A percentile compares a stretch with the other conserved stretches of the same genome.
These are phyloP conservation scores for Alisma plantagoaquatica DNA, from an alignment of 106 monocot genomes.

Conservation along the genomic window DNA sequence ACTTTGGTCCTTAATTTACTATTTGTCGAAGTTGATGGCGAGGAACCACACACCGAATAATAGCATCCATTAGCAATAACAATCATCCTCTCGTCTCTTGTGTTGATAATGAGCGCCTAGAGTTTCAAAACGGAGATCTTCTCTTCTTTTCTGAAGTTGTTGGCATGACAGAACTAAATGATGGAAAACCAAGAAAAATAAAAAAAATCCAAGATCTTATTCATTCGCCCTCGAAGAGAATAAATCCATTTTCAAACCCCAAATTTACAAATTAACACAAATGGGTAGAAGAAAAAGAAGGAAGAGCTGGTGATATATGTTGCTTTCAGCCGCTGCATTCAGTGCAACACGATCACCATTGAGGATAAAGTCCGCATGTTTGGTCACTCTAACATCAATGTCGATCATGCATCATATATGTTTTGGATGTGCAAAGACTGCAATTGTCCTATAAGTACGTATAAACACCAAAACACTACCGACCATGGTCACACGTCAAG, in stretches of 20 bases:
- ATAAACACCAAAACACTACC: no score
- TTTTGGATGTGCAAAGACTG: no score
- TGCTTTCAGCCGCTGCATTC: no score
- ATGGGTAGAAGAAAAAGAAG: no score
- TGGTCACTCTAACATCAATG: no score
- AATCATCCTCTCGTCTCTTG: constrained; percentile 56
- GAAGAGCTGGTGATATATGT: no score
- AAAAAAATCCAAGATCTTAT: constrained; percentile 41
- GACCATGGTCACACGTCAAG: no score
- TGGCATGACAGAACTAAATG: constrained; percentile 78
- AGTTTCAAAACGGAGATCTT: constrained; percentile 61
- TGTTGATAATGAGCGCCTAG: constrained; percentile 80
- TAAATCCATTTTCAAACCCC: constrained; percentile 38
- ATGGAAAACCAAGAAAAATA: constrained; percentile 61
- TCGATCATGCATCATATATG: no score
- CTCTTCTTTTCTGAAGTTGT: constrained; percentile 68
- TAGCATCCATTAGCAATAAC: constrained; percentile 74
- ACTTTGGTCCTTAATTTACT: constrained; percentile 72
- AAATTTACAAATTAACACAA: no score
- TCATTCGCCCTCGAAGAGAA: constrained; percentile 63
- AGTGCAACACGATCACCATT: no score
- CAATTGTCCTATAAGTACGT: no score
- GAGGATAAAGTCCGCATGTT: no score
- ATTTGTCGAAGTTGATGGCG: constrained; percentile 67
- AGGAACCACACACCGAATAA: constrained; percentile 74